Evolutionary conservation across 441 rosid species (phyloP), one percentile per base, ranked within the genome.

Genomic region (Erysimum pusillum): DNA sequence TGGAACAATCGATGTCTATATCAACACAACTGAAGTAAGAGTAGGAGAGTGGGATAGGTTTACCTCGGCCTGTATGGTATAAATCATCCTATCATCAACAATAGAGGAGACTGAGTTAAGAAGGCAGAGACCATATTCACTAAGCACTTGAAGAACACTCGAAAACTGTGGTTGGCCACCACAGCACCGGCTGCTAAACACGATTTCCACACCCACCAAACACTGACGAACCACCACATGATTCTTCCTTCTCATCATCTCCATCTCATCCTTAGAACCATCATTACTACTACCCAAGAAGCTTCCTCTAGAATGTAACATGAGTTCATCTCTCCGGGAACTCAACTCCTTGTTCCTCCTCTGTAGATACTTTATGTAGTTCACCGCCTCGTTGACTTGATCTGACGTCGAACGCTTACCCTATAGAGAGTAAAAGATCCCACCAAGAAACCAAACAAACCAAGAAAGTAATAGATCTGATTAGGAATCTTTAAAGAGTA

Each of bases 371-470:
- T 80, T 89, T 76, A 92, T 85, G 71, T 92, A 94, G 49, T 83
- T 85, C 71, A 83, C 88, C 6, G 97, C 93, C 76, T 85, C 95
- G 52, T 85, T 83, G 81, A 90, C 87, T 42, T 90, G 97, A 86
- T 94, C 98, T 7, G 97, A 89, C 46, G 86, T 87, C 2, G 97
- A 89, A 20, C 98, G 90, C 82, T 89, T 92, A 74, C 98, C 97
- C 95, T 90, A 72, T 51, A 83, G 39, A 52, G 0, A 9, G 2
- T 9, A 52, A 63, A 63, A 60, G 48, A 63, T 35, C 69, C 20
- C 34, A 11, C 2, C 54, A 66, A 66, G 39, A 52, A 17, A 17
- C 22, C 35, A 59, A 17, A 25, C 7, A 44, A 42, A 39, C 12
- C 66, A 69, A 75, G 73, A 54, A 53, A 14, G 36, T 17, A 11